Percentiles rank a stretch among this genome's conserved stretches.
Evolutionary conservation across 176 grass and related monocot genomes (phyloP).

Genomic region (Leersia perrieri): DNA sequence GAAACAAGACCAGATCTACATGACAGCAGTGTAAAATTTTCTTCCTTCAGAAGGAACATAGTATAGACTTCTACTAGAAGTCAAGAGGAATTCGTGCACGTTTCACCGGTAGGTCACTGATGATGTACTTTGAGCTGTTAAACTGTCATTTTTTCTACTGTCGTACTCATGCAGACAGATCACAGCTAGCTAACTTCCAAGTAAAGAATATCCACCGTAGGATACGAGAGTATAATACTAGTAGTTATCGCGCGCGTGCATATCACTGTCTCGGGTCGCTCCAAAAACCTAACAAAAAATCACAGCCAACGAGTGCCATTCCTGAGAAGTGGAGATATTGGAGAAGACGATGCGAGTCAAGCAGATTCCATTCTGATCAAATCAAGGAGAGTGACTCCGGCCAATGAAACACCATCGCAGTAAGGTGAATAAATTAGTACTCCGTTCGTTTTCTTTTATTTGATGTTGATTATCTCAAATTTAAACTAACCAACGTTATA

Average conservation of each 20-base stretch:
- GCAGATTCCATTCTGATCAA: slow-evolving; percentile 8
- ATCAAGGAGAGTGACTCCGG: slow-evolving; percentile 2
- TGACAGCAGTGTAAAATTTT: background rate
- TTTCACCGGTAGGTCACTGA: background rate
- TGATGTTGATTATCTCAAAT: too few species aligned
- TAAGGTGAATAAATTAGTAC: background rate
- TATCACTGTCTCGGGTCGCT: background rate
- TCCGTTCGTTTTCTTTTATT: too few species aligned
- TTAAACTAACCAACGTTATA: too few species aligned
- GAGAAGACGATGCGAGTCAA: background rate
- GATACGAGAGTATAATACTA: background rate
- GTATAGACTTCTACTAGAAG: too few species aligned
- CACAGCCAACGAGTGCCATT: background rate
- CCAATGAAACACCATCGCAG: background rate
- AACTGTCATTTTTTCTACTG: background rate
- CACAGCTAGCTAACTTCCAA: background rate
- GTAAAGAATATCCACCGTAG: background rate
- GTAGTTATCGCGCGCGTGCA: background rate
- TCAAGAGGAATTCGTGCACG: background rate
- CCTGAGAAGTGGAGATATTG: too few species aligned
- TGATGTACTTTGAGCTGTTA: background rate
- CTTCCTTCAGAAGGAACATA: background rate
- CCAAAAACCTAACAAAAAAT: background rate
- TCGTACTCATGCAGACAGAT: background rate
- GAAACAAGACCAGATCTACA: background rate